Conservation (phyloP, 208 protist genomes). For the Wallacemonas collosoma region DNA sequence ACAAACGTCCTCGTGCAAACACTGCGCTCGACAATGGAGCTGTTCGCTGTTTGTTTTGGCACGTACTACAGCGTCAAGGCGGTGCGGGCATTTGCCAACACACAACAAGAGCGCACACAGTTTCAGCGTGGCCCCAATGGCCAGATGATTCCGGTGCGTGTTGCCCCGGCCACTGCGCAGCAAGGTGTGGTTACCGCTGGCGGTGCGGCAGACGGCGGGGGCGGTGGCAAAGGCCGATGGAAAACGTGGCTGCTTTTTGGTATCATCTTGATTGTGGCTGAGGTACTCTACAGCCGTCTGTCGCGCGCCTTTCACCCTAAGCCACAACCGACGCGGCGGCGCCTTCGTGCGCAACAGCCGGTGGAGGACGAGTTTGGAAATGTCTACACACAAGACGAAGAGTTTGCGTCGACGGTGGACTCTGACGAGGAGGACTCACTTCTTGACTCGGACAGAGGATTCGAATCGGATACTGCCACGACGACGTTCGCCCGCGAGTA, state of each 20-base stretch:
- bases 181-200: conserved; percentile 19
- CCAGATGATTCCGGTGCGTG: conserved; percentile 31
- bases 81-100: conserved; percentile 60
- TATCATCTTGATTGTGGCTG: conserved; percentile 57
- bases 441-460: conserved; percentile 2
- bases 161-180: conserved; percentile 3
- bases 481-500: conserved; percentile 7
- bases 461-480: conserved; percentile 2
- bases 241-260: conserved; percentile 58
- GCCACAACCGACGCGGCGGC: conserved; percentile 2
- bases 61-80: conserved; percentile 90
- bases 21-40: conserved; percentile 73
- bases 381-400: conserved; percentile 54
- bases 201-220: conserved; percentile 8
- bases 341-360: conserved; percentile 23
- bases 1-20: conserved; percentile 82
- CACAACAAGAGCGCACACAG: conserved; percentile 37
- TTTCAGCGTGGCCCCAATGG: conserved; percentile 28
- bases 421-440: conserved; percentile 49
- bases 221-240: conserved; percentile 34
- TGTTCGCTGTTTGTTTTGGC: conserved; percentile 83
- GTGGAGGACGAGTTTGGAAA: conserved; percentile 35
- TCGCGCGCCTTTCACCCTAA: conserved; percentile 19
- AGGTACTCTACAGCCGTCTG: conserved; percentile 57
- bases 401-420: conserved; percentile 27